Base-by-base conservation (phyloP, 805 yeast genomes). In the Nakazawaea ambrosiae region DNA sequence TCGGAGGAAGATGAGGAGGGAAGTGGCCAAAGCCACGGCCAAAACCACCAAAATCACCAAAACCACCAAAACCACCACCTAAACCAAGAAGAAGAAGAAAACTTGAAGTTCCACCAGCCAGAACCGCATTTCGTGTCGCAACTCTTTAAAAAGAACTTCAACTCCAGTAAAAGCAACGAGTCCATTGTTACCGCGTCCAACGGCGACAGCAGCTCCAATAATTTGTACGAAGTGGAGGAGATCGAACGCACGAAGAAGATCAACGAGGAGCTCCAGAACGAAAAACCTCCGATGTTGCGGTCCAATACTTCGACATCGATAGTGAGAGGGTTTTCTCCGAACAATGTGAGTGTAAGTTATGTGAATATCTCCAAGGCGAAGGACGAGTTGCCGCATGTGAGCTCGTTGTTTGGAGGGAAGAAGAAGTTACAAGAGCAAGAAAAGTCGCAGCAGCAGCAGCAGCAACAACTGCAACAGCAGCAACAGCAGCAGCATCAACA, bases 1-100 rank as follows among this genome's bases (percentile, higher is more conserved):
- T 49, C 53, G 19, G 51, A 46, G 4, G 42, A 34, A 11, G 50
- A 39, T 4, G 31, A 30, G 11, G 19, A 11, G 17, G 28, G 25
- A 11, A 22, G 25, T 22, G 11, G 25, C 8, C 11, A 22, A 22
- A 11, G 25, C 25, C 10, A 22, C 10, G 25, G 25, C 11, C 11
- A 8, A 22, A 22, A 22, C 25, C 10, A 22, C 25, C n/a, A n/a
- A n/a, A 20, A 23, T n/a, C 24, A 22, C 29, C 29, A 7, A 27
- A n/a, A n/a, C 19, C 18, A 9, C 33, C 11, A 30, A 4, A 26
- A 33, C n/a, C 24, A 22, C 24, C 7, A 22, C 24, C 7, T 22
- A 7, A 22, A 7, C 24, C 26, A 23, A 23, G 27, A 33, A n/a
- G 29, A 23, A 8, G 29, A 33, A 16, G 31, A 32, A 19, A 34